These are phyloP conservation scores for Russula vinacea DNA, from an alignment of 768 basidiomycete genomes.

Conservation along the genomic window DNA sequence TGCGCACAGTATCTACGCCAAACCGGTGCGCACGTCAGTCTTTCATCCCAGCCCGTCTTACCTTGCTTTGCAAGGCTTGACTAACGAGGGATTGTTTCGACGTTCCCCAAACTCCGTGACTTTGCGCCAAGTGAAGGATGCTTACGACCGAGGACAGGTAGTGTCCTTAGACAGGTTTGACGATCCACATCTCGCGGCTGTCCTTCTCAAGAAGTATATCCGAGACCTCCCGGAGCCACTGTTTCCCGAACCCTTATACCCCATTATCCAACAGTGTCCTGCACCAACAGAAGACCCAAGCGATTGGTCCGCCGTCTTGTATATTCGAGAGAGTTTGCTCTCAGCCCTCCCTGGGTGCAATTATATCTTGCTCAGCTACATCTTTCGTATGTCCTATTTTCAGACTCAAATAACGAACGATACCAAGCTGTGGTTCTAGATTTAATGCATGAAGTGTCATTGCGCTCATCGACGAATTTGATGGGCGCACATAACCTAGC, in stretches of 20 bases:
- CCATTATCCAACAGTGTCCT: conserved; percentile 66
- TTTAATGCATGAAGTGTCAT: conserved; percentile 74
- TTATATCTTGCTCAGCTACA: conserved; percentile 68
- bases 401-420: neutral
- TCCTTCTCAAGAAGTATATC: conserved; percentile 81
- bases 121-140: conserved; percentile 72
- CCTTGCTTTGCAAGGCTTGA: conserved; percentile 42
- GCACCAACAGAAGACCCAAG: conserved; percentile 47
- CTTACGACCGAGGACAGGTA: conserved; percentile 81
- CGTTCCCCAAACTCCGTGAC: conserved; percentile 71
- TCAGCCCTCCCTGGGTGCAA: conserved; percentile 66
- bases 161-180: conserved; percentile 73
- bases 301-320: conserved; percentile 57
- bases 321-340: conserved; percentile 66
- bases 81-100: conserved; percentile 78
- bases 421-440: conserved; percentile 43
- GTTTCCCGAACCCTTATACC: conserved; percentile 70
- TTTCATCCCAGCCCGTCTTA: neutral
- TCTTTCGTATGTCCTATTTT: conserved; percentile 35
- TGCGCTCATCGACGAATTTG: conserved; percentile 59
- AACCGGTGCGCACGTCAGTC: conserved; percentile 39
- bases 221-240: conserved; percentile 75
- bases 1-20: conserved; percentile 67
- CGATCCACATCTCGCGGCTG: conserved; percentile 79
- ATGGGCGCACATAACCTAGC: conserved; percentile 86